phyloP scores from a whole-genome alignment of 768 basidiomycete genomes.

The Tulasnella sp. region DNA sequence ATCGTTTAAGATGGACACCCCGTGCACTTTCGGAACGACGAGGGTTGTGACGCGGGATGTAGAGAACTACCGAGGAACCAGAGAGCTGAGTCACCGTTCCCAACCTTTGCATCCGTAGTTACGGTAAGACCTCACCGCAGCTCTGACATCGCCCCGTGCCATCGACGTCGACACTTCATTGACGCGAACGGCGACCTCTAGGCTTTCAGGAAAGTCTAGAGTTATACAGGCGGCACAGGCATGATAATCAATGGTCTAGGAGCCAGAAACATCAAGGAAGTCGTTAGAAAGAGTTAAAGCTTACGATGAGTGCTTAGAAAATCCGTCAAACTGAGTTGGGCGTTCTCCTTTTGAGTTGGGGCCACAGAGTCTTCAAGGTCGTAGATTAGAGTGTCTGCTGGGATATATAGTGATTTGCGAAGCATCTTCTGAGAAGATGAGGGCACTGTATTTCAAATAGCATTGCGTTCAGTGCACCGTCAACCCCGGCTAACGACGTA shows the following conservation, averaged over 20 bases:
- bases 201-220: background rate
- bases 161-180: conserved; percentile 56
- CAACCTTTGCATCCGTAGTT: too few species aligned
- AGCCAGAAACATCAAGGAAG: too few species aligned
- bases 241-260: too few species aligned
- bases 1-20: conserved; percentile 47
- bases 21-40: conserved; percentile 79
- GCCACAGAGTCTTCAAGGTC: conserved; percentile 84
- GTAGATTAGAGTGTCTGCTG: conserved; percentile 70
- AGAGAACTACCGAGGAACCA: conserved; percentile 30
- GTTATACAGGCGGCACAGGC: too few species aligned
- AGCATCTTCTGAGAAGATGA: conserved; percentile 72
- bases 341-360: conserved; percentile 41
- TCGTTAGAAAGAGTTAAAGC: too few species aligned
- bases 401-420: conserved; percentile 51
- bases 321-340: conserved; percentile 41
- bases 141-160: conserved; percentile 50
- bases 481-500: too few species aligned
- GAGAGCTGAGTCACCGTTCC: background rate
- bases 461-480: too few species aligned
- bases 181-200: conserved; percentile 37
- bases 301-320: conserved; percentile 32
- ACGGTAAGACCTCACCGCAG: conserved; percentile 53
- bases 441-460: conserved; percentile 67
- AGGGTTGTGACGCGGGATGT: conserved; percentile 45